Percentiles rank a stretch among this genome's conserved stretches.
These are phyloP conservation scores for Colletotrichum zoysiae DNA, from an alignment of 2,329 filamentous ascomycete species.

Conservation along the genomic window DNA sequence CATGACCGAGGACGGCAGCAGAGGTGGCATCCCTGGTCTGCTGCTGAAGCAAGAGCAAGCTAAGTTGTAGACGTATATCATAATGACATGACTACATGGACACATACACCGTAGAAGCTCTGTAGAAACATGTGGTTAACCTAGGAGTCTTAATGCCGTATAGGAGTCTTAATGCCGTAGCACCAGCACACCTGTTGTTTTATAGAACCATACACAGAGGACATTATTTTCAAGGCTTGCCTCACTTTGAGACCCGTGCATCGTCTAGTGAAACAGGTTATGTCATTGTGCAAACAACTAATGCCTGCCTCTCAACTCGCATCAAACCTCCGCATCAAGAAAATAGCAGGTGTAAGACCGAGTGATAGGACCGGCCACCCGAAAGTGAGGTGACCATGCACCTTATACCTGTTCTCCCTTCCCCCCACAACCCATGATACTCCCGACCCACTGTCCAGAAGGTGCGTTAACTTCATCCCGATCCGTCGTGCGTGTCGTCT, in stretches of 20 bases:
- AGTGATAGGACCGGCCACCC: slow-evolving; percentile 19
- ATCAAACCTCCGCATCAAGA: slow-evolving; percentile 18
- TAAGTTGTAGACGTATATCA: slow-evolving; percentile 15
- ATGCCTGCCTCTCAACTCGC: slow-evolving; percentile 13
- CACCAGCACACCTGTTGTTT: not conserved
- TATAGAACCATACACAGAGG: not conserved
- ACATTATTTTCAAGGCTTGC: not conserved
- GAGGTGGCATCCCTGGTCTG: slow-evolving; percentile 62
- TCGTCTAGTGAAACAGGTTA: slow-evolving; percentile 12
- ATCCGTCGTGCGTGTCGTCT: no score
- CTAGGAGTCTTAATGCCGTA: not conserved
- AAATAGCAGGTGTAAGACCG: slow-evolving; percentile 23
- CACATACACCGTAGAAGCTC: not conserved
- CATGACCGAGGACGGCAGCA: slow-evolving; percentile 65
- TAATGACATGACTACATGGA: not conserved
- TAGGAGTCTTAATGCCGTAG: not conserved
- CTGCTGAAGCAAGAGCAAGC: slow-evolving; percentile 60
- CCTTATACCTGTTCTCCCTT: slow-evolving; percentile 11
- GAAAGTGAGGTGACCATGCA: not conserved
- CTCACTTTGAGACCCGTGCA: not conserved
- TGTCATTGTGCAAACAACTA: slow-evolving; percentile 14
- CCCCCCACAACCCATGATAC: not conserved
- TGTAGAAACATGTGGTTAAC: no score
- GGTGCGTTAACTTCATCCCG: not conserved
- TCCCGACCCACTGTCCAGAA: slow-evolving; percentile 27